Percentiles rank a stretch among this genome's conserved stretches.
Evolutionary conservation across 257 asterid species (phyloP).

Genomic region (Datura wrightii): DNA sequence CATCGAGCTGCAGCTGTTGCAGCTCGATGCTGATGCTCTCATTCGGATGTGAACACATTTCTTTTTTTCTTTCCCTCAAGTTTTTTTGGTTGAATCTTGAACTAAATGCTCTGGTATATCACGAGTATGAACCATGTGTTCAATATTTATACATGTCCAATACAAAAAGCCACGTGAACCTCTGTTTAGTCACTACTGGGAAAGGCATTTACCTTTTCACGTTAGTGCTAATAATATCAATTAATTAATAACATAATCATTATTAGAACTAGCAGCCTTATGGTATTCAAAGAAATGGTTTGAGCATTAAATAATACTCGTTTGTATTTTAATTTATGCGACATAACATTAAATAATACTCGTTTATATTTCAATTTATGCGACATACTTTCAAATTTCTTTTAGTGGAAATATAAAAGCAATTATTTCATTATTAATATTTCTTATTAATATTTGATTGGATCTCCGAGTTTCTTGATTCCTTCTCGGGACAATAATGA

Average conservation of each 20-base stretch:
- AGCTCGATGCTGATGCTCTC: conserved; percentile 52
- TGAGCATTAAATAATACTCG: background rate
- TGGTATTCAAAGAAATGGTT: background rate
- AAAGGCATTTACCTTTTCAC: background rate
- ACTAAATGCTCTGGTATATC: background rate
- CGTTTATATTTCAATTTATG: background rate
- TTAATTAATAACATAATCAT: background rate
- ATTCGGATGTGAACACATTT: conserved; percentile 39
- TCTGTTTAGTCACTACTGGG: background rate
- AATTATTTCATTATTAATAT: background rate
- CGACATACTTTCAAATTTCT: too few relatives aligned
- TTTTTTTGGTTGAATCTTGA: conserved; percentile 51
- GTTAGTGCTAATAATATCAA: background rate
- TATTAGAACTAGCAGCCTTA: background rate
- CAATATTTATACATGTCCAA: background rate
- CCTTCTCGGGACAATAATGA: background rate
- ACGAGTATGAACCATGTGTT: background rate
- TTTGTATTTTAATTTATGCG: too few relatives aligned
- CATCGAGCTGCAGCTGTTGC: conserved; percentile 46
- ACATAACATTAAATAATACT: background rate
- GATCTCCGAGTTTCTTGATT: background rate
- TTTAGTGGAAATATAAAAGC: background rate
- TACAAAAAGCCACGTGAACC: background rate
- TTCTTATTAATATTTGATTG: background rate
- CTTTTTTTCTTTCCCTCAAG: background rate